Conservation (phyloP, 805 yeast genomes). For the Candida rishiriensis region DNA sequence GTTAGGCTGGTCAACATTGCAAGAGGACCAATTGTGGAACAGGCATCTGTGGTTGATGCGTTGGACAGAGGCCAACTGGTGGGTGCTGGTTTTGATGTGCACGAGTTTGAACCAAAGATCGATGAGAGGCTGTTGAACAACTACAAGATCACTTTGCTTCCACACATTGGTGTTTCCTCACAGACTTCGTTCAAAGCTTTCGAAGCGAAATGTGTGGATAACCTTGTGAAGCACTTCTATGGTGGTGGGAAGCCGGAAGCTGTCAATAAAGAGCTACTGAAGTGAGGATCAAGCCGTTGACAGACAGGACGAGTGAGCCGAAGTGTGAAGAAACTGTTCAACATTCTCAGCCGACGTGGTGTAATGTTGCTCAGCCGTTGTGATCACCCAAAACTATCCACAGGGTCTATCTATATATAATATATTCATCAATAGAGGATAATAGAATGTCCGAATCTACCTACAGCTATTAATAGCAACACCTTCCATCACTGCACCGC, state of each 20-base stretch:
- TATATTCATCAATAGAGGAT: too few species aligned
- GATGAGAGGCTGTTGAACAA: constrained; percentile 29
- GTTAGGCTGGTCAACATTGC: constrained; percentile 35
- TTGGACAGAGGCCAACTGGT: constrained; percentile 36
- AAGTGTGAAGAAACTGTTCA: too few species aligned
- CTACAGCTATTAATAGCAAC: background rate
- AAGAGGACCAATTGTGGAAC: constrained; percentile 38
- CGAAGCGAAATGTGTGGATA: constrained; percentile 34
- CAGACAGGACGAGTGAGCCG: background rate
- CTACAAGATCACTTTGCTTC: constrained; percentile 33
- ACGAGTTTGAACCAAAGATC: constrained; percentile 38
- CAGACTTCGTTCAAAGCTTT: constrained; percentile 34
- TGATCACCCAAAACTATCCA: too few species aligned
- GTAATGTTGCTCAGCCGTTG: background rate
- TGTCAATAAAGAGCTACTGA: constrained; percentile 21
- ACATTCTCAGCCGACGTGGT: too few species aligned
- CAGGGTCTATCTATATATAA: too few species aligned
- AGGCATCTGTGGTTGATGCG: constrained; percentile 36
- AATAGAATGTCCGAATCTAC: too few species aligned
- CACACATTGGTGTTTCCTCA: constrained; percentile 36
- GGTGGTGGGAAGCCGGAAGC: constrained; percentile 28
- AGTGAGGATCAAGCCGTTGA: constrained; percentile 1
- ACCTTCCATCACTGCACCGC: background rate
- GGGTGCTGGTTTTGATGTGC: constrained; percentile 41
- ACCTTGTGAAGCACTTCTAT: constrained; percentile 33